These are phyloP conservation scores for Mycena floridula DNA, from an alignment of 768 basidiomycete species.

Conservation along the genomic window DNA sequence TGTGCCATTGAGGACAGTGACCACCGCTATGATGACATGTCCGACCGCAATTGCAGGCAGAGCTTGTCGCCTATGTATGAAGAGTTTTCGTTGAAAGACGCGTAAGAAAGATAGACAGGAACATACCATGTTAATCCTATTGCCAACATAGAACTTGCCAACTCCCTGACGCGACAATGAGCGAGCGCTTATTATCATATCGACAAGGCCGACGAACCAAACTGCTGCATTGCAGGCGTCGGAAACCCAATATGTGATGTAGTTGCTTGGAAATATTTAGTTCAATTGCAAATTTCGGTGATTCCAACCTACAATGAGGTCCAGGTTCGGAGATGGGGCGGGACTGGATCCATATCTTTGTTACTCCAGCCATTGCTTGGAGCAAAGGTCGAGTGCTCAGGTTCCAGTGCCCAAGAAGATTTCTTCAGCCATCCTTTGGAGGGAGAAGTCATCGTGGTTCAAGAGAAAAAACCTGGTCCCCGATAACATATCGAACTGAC, in stretches of 20 bases:
- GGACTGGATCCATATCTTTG: conserved; percentile 75
- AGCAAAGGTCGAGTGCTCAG: conserved; percentile 49
- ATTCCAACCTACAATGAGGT: too few relatives aligned
- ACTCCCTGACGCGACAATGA: conserved; percentile 45
- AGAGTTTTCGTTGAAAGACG: neutral
- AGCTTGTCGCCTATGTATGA: conserved; percentile 50
- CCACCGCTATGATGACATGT: conserved; percentile 63
- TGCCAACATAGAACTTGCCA: conserved; percentile 71
- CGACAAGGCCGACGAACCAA: conserved; percentile 1
- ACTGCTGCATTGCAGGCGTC: conserved; percentile 36
- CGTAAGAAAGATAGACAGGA: neutral
- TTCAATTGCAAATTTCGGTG: too few relatives aligned
- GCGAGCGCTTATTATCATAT: conserved; percentile 14
- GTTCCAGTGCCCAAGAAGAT: conserved; percentile 44
- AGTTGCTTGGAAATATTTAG: too few relatives aligned
- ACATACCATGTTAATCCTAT: conserved; percentile 64
- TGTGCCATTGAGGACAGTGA: conserved; percentile 75
- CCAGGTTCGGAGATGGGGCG: conserved; percentile 58
- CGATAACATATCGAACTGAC: too few relatives aligned
- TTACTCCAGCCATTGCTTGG: conserved; percentile 59
- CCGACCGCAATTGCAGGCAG: conserved; percentile 66
- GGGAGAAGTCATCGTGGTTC: too few relatives aligned
- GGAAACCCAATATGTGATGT: conserved; percentile 53
- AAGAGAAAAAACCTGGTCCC: too few relatives aligned
- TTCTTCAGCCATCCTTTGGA: conserved; percentile 26